Evolutionary conservation across 768 basidiomycete species (phyloP).

Genomic region (Coprinellus aureogranulatus): DNA sequence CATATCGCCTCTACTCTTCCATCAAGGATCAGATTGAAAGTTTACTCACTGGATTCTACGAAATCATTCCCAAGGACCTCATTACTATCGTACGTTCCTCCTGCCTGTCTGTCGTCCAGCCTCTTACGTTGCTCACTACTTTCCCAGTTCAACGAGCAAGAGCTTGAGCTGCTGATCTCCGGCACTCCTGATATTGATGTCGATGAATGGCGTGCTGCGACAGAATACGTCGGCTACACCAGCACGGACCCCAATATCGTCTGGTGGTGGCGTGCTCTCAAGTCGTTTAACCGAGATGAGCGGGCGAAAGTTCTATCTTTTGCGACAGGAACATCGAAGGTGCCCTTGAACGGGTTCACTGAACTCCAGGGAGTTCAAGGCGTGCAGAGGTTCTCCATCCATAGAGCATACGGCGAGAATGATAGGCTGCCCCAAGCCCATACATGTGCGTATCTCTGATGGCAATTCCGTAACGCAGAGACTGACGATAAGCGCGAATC

Average conservation of each 20-base stretch:
- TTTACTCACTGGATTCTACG: conserved; percentile 88
- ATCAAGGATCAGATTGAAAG: conserved; percentile 96
- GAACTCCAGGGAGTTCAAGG: conserved; percentile 96
- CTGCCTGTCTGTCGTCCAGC: neutral
- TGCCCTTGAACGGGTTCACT: conserved; percentile 90
- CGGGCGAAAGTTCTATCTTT: conserved; percentile 96
- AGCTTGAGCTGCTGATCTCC: conserved; percentile 89
- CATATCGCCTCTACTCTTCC: conserved; percentile 88
- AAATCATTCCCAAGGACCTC: conserved; percentile 95
- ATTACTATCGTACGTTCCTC: conserved; percentile 74
- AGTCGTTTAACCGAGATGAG: conserved; percentile 96
- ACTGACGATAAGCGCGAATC: conserved; percentile 11
- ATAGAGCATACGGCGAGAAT: conserved; percentile 85
- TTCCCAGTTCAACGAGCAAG: conserved; percentile 86
- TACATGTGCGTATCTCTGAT: conserved; percentile 59
- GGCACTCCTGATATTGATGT: conserved; percentile 99
- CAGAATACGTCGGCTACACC: conserved; percentile 85
- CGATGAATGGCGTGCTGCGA: conserved; percentile 93
- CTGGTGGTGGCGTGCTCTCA: conserved; percentile 99
- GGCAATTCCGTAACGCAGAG: neutral
- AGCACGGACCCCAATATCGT: conserved; percentile 92
- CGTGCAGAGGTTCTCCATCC: conserved; percentile 92
- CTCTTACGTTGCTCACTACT: conserved; percentile 4
- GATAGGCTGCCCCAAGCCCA: conserved; percentile 87
- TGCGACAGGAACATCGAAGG: conserved; percentile 88